Evolutionary conservation across 23 red algal species (phyloP), one percentile per base, ranked within the genome.

Genomic region (Chondrus crispus): DNA sequence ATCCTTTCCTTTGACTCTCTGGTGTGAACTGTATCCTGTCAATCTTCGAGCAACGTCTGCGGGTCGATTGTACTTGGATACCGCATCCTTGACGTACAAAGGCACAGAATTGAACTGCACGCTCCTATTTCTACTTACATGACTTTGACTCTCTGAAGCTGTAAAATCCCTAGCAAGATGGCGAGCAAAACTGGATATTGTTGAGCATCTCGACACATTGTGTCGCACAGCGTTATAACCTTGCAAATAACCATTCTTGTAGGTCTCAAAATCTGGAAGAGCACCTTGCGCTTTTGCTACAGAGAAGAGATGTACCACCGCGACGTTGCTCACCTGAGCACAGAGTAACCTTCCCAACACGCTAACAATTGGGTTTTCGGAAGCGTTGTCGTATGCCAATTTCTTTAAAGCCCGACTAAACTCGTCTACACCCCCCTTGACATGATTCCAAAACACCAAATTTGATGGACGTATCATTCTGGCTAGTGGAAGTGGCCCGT

Each of bases 401-500:
- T 0, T 20, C 16, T 36, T n/a, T 5, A 81, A 53, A 51, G 46
- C 51, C 29, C 76, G 16, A 48, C 76, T 81, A 2, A 81, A 50
- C 35, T 81, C 76, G 29, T 81, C 76, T 19, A 81, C 76, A 26
- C 46, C 47, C 39, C 49, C 76, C 51, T 81, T 81, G 1, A 81
- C 5, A 24, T 30, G 76, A 57, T 81, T 81, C 43, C 48, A 58
- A 44, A 50, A 81, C 39, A 81, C 47, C 46, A 81, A 38, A 11
- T 48, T 37, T 24, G 76, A 30, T 1, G 49, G 76, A 0, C 76
- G 18, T 0, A 81, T 81, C 76, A 81, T 81, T 30, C 2, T 26
- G 10, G 49, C 0, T 30, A 28, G 45, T 30, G 45, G 76, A 22
- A 81, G 1, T 0, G 76, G 4, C 1, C 48, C 76, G 7, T 81